Conservation (phyloP, 768 basidiomycete species). For the Mycena galericulata region DNA sequence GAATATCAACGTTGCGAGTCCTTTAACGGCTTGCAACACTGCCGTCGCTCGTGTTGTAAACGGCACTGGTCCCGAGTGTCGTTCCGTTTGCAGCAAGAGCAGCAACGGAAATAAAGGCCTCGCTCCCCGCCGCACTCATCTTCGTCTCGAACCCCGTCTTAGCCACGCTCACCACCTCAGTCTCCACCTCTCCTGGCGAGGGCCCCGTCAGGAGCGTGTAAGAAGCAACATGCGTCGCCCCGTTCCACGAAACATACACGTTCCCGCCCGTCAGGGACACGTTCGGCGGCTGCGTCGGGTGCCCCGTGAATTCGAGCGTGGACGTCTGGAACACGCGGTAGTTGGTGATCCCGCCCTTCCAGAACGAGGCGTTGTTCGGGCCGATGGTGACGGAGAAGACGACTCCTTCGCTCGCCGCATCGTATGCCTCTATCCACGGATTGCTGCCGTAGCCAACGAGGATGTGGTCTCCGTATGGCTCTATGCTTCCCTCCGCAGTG, state of each 20-base stretch:
- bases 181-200: neutral
- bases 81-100: conserved; percentile 23
- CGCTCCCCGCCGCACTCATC: conserved; percentile 14
- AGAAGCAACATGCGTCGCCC: conserved; percentile 30
- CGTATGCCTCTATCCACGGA: conserved; percentile 18
- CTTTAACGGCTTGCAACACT: neutral
- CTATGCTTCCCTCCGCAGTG: conserved; percentile 18
- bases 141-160: conserved; percentile 35
- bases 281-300: conserved; percentile 28
- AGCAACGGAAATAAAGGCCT: conserved; percentile 4
- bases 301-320: conserved; percentile 29
- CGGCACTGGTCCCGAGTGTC: conserved; percentile 13
- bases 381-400: conserved; percentile 30
- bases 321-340: conserved; percentile 23
- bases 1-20: no score
- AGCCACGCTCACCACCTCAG: conserved; percentile 5
- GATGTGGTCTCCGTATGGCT: conserved; percentile 22
- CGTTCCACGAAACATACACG: conserved; percentile 37
- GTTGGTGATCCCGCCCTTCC: conserved; percentile 15
- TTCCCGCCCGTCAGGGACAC: conserved; percentile 10
- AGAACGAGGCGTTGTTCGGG: conserved; percentile 25
- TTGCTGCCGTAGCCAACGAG: conserved; percentile 22
- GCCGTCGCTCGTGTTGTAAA: conserved; percentile 17
- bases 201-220: conserved; percentile 26
- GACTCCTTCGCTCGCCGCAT: neutral